These are phyloP conservation scores for Larix kaempferi DNA, from an alignment of 75 land plant species.

Conservation along the genomic window DNA sequence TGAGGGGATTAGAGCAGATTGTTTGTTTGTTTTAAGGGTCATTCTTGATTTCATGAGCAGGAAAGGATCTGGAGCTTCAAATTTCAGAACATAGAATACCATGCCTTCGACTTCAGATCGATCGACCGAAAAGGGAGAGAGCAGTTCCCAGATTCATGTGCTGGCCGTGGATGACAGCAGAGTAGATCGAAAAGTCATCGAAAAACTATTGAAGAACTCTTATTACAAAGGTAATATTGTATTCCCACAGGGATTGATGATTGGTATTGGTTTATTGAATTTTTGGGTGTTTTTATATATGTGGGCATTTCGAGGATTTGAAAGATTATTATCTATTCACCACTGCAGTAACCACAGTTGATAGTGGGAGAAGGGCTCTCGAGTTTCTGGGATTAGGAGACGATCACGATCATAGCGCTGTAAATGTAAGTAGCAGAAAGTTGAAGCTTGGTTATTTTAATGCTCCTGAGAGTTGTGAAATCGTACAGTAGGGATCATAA, in stretches of 20 bases:
- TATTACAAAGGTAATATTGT: slow-evolving; percentile 48
- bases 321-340: neutral
- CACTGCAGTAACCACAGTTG: slow-evolving; percentile 57
- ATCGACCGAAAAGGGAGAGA: neutral
- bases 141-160: slow-evolving; percentile 29
- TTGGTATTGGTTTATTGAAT: too few relatives aligned
- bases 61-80: neutral
- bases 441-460: too few relatives aligned
- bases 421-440: neutral
- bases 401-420: neutral
- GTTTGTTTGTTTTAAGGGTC: too few relatives aligned
- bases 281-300: too few relatives aligned
- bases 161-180: slow-evolving; percentile 72
- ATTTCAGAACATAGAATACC: neutral
- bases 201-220: slow-evolving; percentile 49
- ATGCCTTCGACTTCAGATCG: neutral
- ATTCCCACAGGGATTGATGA: too few relatives aligned
- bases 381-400: slow-evolving; percentile 48
- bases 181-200: slow-evolving; percentile 62
- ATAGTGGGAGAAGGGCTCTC: slow-evolving; percentile 53
- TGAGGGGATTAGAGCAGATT: too few relatives aligned
- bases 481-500: too few relatives aligned
- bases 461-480: too few relatives aligned
- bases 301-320: neutral
- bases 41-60: neutral